A percentile compares a stretch with the other conserved stretches of the same genome.
These are phyloP conservation scores for Fusarium protoensiforme DNA, from an alignment of 2,329 filamentous ascomycete genomes.

Conservation along the genomic window DNA sequence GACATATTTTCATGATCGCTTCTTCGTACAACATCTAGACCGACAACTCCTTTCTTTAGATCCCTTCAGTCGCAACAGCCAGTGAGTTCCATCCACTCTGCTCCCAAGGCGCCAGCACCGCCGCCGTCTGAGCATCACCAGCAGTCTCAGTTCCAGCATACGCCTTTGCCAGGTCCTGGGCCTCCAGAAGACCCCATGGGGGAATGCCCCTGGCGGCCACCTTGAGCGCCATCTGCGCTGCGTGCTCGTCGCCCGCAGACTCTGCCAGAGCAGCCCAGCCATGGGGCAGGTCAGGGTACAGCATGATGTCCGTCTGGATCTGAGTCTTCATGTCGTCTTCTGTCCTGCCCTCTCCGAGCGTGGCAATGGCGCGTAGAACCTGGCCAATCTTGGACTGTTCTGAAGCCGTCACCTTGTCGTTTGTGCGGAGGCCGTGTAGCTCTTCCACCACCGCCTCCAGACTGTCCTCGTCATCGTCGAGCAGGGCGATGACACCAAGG, in stretches of 20 bases:
- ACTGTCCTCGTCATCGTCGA: slow-evolving; percentile 83
- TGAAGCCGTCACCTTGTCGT: slow-evolving; percentile 68
- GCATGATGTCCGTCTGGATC: slow-evolving; percentile 80
- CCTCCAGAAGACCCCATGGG: slow-evolving; percentile 74
- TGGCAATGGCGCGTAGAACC: slow-evolving; percentile 79
- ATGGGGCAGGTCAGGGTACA: slow-evolving; percentile 80
- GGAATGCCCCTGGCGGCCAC: slow-evolving; percentile 82
- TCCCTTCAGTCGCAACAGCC: slow-evolving; percentile 43
- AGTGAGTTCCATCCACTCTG: slow-evolving; percentile 72
- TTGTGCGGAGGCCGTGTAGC: slow-evolving; percentile 77
- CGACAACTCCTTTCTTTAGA: slow-evolving; percentile 11
- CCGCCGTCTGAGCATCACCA: slow-evolving; percentile 79
- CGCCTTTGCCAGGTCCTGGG: slow-evolving; percentile 76
- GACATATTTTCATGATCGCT: background rate
- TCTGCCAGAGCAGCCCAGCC: slow-evolving; percentile 84
- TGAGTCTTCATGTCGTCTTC: slow-evolving; percentile 69
- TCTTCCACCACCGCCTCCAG: slow-evolving; percentile 84
- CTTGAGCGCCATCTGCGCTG: slow-evolving; percentile 81
- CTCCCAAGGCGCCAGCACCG: slow-evolving; percentile 86
- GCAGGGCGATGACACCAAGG: slow-evolving; percentile 83
- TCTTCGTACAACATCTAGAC: slow-evolving; percentile 5
- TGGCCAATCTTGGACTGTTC: slow-evolving; percentile 79
- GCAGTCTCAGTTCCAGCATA: slow-evolving; percentile 79
- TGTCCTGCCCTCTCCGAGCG: slow-evolving; percentile 61
- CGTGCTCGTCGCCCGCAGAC: slow-evolving; percentile 62